These are phyloP conservation scores for Tritrichomonas musculus DNA, from an alignment of 208 protist genomes.

Conservation along the genomic window DNA sequence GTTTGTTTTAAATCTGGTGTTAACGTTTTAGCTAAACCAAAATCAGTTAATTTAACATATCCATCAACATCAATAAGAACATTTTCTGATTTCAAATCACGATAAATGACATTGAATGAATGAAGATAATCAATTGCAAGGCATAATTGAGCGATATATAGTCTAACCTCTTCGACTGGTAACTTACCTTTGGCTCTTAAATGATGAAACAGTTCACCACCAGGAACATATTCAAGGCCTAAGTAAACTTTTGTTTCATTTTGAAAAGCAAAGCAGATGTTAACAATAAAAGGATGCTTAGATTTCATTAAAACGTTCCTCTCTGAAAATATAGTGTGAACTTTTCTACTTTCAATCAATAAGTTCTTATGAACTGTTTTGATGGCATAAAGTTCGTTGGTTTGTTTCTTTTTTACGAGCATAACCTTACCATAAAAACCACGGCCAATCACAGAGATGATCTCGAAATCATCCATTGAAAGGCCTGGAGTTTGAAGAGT, in stretches of 20 bases:
- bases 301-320: neutral
- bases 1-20: neutral
- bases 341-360: neutral
- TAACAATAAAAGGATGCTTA: neutral
- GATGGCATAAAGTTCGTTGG: neutral
- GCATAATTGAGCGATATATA: neutral
- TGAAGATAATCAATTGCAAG: conserved; percentile 29
- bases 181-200: neutral
- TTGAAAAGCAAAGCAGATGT: neutral
- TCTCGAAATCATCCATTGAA: neutral
- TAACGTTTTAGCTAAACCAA: neutral
- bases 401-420: neutral
- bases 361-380: neutral
- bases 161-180: neutral
- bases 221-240: neutral
- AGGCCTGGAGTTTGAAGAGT: neutral
- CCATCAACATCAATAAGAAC: conserved; percentile 17
- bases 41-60: neutral
- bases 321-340: neutral
- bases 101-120: neutral
- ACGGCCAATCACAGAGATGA: neutral
- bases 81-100: conserved; percentile 35
- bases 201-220: neutral
- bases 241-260: neutral
- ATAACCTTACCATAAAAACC: neutral